Evolutionary conservation across 768 basidiomycete species (phyloP), one percentile per base, ranked within the genome.

Genomic region (Suillus tomentosus): DNA sequence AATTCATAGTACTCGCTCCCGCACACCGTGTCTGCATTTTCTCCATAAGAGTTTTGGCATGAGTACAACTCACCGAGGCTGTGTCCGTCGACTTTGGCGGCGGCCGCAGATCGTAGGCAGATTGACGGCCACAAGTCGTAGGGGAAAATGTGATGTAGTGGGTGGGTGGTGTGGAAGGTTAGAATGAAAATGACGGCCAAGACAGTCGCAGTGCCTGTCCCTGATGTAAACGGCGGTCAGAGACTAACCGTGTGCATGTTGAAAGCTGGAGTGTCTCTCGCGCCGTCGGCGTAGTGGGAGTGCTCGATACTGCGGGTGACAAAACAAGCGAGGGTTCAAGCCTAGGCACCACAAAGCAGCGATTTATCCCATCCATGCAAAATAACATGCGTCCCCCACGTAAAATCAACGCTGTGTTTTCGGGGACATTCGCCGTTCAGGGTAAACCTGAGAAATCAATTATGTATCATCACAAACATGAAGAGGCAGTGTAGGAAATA

Each of bases 401-500:
- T 58, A 40, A 42, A 17, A 27, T 40, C 15, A 5, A 58, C 24
- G 5, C 3, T 39, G 17, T 42, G 39, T 13, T 58, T 42, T 24
- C 57, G 39, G 57, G 40, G 22, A 58, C 17, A 11, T 43, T 27
- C 10, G 40, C 40, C 57, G 57, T 34, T 88, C 85, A 5, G 94
- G 86, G 1, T 93, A 31, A 31, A 31, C 92, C 67, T 86, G 60
- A 53, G 43, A 64, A 45, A 65, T 60, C 53, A 63, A 58, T 64
- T 69, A 27, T 24, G 24, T 40, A 19, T 58, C 62, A 62, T 64
- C 67, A 67, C n/a, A 51, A 22, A 34, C 42, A 55, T 61, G 54
- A 66, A 62, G 62, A 59, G 64, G 39, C 60, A 58, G 66, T 67
- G 64, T 64, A 65, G 42, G n/a, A 43, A 0, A 31, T 58, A 82